Conservation (phyloP, 1,284 basidiomycete genomes). For the Sanghuangporus sanghuang region DNA sequence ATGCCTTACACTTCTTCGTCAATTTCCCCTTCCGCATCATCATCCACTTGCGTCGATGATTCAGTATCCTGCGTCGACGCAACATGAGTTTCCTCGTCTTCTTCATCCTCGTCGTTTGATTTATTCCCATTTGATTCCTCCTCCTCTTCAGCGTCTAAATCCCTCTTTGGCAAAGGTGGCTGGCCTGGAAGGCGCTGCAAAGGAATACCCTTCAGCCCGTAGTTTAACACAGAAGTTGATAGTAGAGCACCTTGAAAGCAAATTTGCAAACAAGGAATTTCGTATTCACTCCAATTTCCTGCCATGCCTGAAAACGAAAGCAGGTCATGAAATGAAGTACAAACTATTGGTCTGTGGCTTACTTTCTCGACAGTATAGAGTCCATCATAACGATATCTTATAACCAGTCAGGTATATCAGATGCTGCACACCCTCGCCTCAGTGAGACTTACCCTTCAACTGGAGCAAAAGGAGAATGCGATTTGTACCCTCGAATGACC, state of each 20-base stretch:
- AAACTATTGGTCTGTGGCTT: slow-evolving; percentile 16
- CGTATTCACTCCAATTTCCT: slow-evolving; percentile 58
- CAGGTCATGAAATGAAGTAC: not conserved
- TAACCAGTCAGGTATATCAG: not conserved
- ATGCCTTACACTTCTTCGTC: slow-evolving; percentile 4
- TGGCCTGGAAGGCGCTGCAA: slow-evolving; percentile 59
- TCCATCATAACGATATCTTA: slow-evolving; percentile 80
- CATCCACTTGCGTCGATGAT: slow-evolving; percentile 6
- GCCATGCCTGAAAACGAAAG: slow-evolving; percentile 49
- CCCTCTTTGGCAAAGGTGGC: slow-evolving; percentile 43
- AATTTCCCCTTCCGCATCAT: not conserved
- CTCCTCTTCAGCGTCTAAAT: slow-evolving; percentile 19
- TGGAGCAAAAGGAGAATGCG: slow-evolving; percentile 63
- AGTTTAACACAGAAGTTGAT: not conserved
- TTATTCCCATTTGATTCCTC: slow-evolving; percentile 16
- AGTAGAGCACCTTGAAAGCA: slow-evolving; percentile 58
- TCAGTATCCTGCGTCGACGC: slow-evolving; percentile 26
- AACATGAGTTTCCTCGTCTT: slow-evolving; percentile 28
- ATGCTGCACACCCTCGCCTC: not conserved
- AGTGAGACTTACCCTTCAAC: slow-evolving; percentile 50
- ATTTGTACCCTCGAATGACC: slow-evolving; percentile 79
- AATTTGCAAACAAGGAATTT: slow-evolving; percentile 74
- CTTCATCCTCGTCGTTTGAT: slow-evolving; percentile 16
- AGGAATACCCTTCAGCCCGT: not conserved
- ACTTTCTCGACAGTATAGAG: slow-evolving; percentile 74